Base-by-base conservation (phyloP, 148 eudicot species). In the Diospyros lotus region DNA sequence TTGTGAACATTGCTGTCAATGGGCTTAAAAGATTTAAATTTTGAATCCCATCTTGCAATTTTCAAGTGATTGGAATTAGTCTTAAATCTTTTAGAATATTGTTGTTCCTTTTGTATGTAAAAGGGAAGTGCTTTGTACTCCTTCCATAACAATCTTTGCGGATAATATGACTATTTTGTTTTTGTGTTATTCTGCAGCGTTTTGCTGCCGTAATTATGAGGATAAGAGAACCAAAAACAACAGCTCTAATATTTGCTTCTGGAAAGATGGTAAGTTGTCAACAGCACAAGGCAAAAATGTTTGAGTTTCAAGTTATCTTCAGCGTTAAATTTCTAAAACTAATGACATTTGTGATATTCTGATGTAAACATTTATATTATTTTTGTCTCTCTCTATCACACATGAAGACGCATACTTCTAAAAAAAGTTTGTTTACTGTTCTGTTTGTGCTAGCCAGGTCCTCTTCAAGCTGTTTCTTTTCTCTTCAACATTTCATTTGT, bases 161-260 rank as follows among this genome's bases (percentile, higher is more conserved):
- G 58, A 43, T 43, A 40, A 13, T 18, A 6, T 12, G 4, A 5
- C n/a, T 74, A 38, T 14, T 28, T 68, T 68, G 1, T 55, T 28
- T 15, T 52, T 39, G 9, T 75, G 64, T 59, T 52, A 50, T 38
- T 58, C 42, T 76, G 51, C 81, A 93, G 97, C 97, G 97, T 89
- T 93, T 93, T 82, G 95, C 97, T 84, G 97, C 97, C 11, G 97
- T 93, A 10, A 93, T 93, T 58, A 93, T 93, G 97, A 83, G 97
- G 83, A 90, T 93, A 41, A 90, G 97, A 71, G 97, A 92, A 51
- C 97, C 97, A 71, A 92, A 92, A 82, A 92, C 97, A 0, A 92
- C 97, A 40, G 95, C 97, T 2, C 66, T 92, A 38, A 92, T 92
- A 58, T 92, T 92, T 84, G 97, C 97, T 80, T 92, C 97, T 69